These are phyloP conservation scores for Eucalyptus victrix DNA, from an alignment of 345 rosid genomes.

Conservation along the genomic window DNA sequence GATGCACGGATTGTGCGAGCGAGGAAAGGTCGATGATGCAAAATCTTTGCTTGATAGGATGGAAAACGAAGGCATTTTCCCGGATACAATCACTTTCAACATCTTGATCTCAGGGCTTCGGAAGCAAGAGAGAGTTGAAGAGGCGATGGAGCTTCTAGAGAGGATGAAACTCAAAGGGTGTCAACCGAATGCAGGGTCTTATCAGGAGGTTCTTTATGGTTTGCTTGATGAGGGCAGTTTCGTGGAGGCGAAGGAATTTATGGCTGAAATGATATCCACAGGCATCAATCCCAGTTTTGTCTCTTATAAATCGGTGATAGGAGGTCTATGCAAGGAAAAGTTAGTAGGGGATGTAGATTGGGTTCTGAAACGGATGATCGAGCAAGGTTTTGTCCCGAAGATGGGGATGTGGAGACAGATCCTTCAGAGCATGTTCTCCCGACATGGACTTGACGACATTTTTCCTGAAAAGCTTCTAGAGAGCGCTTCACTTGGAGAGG, in stretches of 20 bases:
- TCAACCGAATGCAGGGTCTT: constrained; percentile 60
- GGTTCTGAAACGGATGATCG: constrained; percentile 64
- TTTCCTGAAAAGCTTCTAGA: background rate
- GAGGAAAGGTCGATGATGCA: constrained; percentile 53
- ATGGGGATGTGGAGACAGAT: constrained; percentile 62
- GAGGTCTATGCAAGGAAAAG: constrained; percentile 41
- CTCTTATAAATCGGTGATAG: constrained; percentile 52
- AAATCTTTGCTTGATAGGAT: constrained; percentile 48
- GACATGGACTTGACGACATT: background rate
- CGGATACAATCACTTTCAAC: constrained; percentile 64
- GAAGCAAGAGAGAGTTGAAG: constrained; percentile 61
- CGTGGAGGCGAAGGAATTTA: constrained; percentile 43
- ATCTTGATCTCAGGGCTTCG: constrained; percentile 82
- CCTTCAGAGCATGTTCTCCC: constrained; percentile 15
- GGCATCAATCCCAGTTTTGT: constrained; percentile 52
- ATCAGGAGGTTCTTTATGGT: constrained; percentile 75
- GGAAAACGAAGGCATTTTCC: constrained; percentile 61
- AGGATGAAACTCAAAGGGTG: constrained; percentile 57
- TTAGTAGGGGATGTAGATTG: constrained; percentile 46
- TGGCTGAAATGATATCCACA: constrained; percentile 42
- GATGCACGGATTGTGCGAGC: constrained; percentile 54
- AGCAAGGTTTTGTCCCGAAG: constrained; percentile 70
- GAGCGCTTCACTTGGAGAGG: background rate
- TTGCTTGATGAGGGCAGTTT: constrained; percentile 47
- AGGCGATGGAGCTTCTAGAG: constrained; percentile 48